Base-by-base conservation (phyloP, 208 protist species). In the Wallacemonas sp. region DNA sequence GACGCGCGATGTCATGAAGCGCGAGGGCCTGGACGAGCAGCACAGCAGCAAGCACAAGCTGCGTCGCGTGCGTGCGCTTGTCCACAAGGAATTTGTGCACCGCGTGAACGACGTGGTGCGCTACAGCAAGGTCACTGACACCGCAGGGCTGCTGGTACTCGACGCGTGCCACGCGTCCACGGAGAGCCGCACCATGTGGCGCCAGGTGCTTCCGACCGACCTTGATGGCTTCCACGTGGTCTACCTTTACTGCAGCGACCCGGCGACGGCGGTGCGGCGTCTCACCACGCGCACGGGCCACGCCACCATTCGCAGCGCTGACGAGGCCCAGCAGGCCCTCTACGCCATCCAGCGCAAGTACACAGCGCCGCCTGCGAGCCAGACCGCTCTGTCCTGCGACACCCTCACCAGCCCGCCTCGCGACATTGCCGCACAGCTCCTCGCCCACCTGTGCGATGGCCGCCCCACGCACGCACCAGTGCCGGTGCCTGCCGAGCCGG, bases 41-140 rank as follows among this genome's bases (percentile, higher is more conserved):
- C n/a, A n/a, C n/a, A 75, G 67, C 61, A 96, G 86, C 70, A 90
- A 89, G 61, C 91, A 93, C 61, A 85, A 91, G 65, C 74, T 82
- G 50, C 80, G 91, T 3, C 71, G 79, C 1, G 62, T 81, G 39
- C 68, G 84, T 23, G 71, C 67, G 14, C 25, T 79, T 26, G 66
- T 88, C 20, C 84, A 86, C 61, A 66, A 83, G 23, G 62, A 29
- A 3, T 25, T 82, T 16, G 63, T 64, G 29, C 18, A 26, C n/a
- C 45, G 48, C 7, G 22, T 87, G 61, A 36, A 45, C 32, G 67
- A 67, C 33, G 70, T 80, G n/a, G 61, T 66, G 22, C 36, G 31
- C 16, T 74, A 38, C 67, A 57, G 32, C 32, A 42, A 38, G 42
- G 50, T 46, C 26, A 25, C 18, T n/a, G 44, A 20, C n/a, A 32